These are phyloP conservation scores for Fulvia fulva DNA, from an alignment of 2,329 filamentous ascomycete genomes.

Conservation along the genomic window DNA sequence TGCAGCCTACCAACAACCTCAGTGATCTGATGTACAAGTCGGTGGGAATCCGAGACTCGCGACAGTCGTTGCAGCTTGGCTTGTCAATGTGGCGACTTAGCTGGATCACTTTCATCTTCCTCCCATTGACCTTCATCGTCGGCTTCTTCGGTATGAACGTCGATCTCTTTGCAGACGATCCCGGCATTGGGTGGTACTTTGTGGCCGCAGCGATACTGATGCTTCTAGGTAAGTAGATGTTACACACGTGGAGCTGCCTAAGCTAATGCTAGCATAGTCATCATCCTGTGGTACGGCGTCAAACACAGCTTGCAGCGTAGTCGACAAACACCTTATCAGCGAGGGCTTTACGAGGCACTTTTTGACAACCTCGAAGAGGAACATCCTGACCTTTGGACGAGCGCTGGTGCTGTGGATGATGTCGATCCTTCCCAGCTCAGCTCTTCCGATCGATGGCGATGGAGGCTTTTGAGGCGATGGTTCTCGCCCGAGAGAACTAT, in stretches of 20 bases:
- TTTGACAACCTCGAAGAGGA: conserved; percentile 46
- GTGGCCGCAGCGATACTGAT: conserved; percentile 46
- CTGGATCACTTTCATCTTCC: conserved; percentile 71
- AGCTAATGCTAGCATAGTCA: conserved; percentile 28
- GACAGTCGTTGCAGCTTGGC: conserved; percentile 47
- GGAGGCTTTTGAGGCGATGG: conserved; percentile 47
- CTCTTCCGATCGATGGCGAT: conserved; percentile 41
- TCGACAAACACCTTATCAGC: conserved; percentile 44
- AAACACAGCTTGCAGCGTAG: conserved; percentile 44
- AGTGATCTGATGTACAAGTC: conserved; percentile 52
- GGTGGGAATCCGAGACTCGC: conserved; percentile 50
- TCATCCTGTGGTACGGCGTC: conserved; percentile 46
- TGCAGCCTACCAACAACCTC: conserved; percentile 48
- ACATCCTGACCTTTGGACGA: conserved; percentile 48
- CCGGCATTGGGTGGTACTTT: conserved; percentile 50
- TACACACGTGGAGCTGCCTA: background rate
- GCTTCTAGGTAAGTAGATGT: conserved; percentile 23
- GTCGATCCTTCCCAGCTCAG: conserved; percentile 39
- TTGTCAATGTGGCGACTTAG: conserved; percentile 54
- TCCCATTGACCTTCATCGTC: conserved; percentile 52
- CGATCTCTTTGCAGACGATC: conserved; percentile 40
- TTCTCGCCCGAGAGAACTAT: conserved; percentile 43
- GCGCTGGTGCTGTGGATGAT: conserved; percentile 42
- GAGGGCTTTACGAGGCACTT: conserved; percentile 50
- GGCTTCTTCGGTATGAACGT: conserved; percentile 54